These are phyloP conservation scores for Cicer arietinum DNA, from an alignment of 306 rosid genomes.

Conservation along the genomic window DNA sequence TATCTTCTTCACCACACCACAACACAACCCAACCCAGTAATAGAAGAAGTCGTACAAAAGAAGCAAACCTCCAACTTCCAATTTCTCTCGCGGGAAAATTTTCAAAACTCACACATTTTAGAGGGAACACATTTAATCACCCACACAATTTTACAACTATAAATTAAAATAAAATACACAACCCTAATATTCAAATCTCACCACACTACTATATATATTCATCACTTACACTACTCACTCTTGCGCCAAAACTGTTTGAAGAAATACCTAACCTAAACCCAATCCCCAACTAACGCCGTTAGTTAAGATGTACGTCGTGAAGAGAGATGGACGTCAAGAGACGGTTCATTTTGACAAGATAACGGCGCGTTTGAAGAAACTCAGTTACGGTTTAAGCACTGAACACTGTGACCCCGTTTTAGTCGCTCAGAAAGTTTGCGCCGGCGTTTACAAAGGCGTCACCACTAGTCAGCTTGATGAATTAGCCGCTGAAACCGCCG, in stretches of 20 bases:
- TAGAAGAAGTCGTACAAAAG: not conserved
- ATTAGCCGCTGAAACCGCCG: conserved; percentile 96
- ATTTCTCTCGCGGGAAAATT: conserved; percentile 5
- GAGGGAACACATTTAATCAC: conserved; percentile 34
- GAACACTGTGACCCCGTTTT: conserved; percentile 93
- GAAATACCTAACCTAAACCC: conserved; percentile 43
- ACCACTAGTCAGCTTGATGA: conserved; percentile 97
- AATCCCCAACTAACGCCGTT: not conserved
- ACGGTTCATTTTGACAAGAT: conserved; percentile 95
- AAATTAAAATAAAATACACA: not conserved
- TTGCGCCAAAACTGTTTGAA: conserved; percentile 61
- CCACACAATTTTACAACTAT: not conserved
- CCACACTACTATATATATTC: not conserved
- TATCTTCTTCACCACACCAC: not conserved
- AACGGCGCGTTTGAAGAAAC: conserved; percentile 88
- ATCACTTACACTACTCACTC: not conserved
- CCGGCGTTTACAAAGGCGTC: conserved; percentile 93
- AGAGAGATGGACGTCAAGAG: conserved; percentile 90
- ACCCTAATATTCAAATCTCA: conserved; percentile 41
- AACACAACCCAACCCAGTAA: not conserved
- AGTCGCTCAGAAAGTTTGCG: conserved; percentile 91
- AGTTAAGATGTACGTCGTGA: conserved; percentile 73
- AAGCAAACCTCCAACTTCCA: not conserved
- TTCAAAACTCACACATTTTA: not conserved
- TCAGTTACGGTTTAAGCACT: conserved; percentile 81